Evolutionary conservation across 169 alveolate genomes (phyloP), one percentile per base, ranked within the genome.

Genomic region (Sarcocystis neurona): DNA sequence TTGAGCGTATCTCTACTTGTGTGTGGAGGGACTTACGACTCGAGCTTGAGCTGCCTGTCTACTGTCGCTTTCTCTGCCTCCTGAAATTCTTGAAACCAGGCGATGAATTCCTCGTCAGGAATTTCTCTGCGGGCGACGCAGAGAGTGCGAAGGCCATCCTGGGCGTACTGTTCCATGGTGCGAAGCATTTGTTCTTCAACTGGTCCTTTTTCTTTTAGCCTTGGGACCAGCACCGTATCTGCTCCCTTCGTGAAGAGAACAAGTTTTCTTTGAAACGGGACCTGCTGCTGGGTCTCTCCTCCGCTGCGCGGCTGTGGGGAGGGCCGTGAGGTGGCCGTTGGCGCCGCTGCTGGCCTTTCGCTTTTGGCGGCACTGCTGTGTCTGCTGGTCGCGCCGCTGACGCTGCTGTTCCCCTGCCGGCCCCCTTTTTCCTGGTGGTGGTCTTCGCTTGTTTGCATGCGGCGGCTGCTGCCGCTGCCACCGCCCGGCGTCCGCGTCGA

Each of bases 61-160:
- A 23, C 75, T 3, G 74, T 72, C 30, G 90, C 60, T 12, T 63
- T 47, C 37, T 85, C 84, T 1, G 82, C 87, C n/a, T 18, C 53
- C 41, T 72, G 39, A 53, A 56, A 63, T 3, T 27, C 37, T 10
- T 53, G 63, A 53, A 93, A 87, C 98, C 98, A 96, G 47, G 32
- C 77, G 8, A 86, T 79, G 85, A 94, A 94, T 63, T 89, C 96
- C 15, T 93, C 95, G 63, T 93, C 93, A 27, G 90, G 89, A 12
- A 98, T 86, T 87, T 97, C 98, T 89, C 97, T 97, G 89, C 96
- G 93, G 32, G 99, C 98, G 15, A 98, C 91, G 48, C 97, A 96
- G 63, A 98, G 96, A 4, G 99, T 98, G 43, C 98, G 87, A 41
- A 96, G 94, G 0, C 97, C 97, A 58, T 94, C 97, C n/a, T 91